These are phyloP conservation scores for Papiliotrema nemorosa DNA, from an alignment of 1,284 basidiomycete genomes.

Conservation along the genomic window DNA sequence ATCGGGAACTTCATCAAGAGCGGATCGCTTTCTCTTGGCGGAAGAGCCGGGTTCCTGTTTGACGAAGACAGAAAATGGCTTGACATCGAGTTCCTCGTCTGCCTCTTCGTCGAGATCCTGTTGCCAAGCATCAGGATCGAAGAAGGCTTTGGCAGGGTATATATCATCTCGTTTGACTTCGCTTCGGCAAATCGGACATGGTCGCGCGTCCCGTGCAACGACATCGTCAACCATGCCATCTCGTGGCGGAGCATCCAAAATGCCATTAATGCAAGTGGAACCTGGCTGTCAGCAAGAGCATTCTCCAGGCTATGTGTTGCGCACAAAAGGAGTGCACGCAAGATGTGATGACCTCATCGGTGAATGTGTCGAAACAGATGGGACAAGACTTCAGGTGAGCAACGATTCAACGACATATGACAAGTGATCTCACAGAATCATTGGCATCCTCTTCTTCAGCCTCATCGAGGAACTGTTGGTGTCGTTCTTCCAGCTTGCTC, in stretches of 20 bases:
- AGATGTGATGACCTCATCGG: constrained; percentile 35
- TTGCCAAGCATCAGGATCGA: constrained; percentile 15
- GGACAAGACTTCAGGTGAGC: constrained; percentile 23
- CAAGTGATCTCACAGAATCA: constrained; percentile 10
- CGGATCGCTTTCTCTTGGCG: not conserved
- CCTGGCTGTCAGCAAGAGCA: not conserved
- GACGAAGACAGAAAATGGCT: constrained; percentile 14
- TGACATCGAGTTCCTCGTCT: constrained; percentile 52
- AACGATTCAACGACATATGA: not conserved
- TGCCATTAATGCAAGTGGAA: constrained; percentile 36
- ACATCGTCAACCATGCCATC: constrained; percentile 33
- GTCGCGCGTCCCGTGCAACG: constrained; percentile 21
- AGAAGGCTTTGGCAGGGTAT: constrained; percentile 39
- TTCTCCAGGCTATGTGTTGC: not conserved
- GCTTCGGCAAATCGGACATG: constrained; percentile 45
- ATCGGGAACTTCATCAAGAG: not conserved
- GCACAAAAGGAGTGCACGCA: constrained; percentile 43
- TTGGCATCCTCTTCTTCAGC: constrained; percentile 18
- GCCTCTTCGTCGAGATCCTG: constrained; percentile 62
- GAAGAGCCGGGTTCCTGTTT: constrained; percentile 27
- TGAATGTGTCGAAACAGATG: constrained; percentile 40
- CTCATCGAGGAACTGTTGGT: constrained; percentile 11
- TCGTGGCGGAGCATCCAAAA: constrained; percentile 26
- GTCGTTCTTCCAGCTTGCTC: constrained; percentile 29
- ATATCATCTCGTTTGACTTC: constrained; percentile 27